Conservation (phyloP, 176 grass and related monocot species). For the Hordeum marinum region DNA sequence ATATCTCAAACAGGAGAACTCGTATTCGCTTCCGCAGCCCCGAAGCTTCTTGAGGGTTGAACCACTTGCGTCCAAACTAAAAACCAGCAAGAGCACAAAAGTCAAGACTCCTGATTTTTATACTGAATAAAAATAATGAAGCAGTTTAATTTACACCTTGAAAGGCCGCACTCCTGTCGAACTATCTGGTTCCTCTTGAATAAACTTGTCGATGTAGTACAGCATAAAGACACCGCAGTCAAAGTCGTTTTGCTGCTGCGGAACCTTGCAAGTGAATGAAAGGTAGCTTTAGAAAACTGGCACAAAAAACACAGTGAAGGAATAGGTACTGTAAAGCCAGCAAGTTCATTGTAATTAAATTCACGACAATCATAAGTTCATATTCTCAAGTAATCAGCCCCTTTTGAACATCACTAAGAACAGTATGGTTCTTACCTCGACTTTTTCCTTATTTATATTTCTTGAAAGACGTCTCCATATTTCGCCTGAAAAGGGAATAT, state of each 20-base stretch:
- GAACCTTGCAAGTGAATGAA: constrained; percentile 39
- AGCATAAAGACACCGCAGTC: constrained; percentile 62
- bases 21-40: constrained; percentile 28
- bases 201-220: constrained; percentile 58
- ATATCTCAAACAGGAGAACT: constrained; percentile 27
- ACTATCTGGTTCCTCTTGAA: constrained; percentile 44
- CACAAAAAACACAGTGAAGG: background rate
- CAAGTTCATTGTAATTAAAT: background rate
- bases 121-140: background rate
- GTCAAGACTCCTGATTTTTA: background rate
- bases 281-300: constrained; percentile 22
- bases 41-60: constrained; percentile 32
- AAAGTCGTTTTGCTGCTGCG: constrained; percentile 43
- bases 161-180: constrained; percentile 21
- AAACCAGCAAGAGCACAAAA: background rate
- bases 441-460: constrained; percentile 21
- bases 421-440: constrained; percentile 34
- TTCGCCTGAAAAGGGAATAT: constrained; percentile 37
- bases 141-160: constrained; percentile 32
- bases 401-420: background rate
- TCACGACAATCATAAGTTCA: background rate
- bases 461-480: constrained; percentile 48
- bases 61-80: constrained; percentile 62
- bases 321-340: constrained; percentile 6
- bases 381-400: background rate